A percentile compares a stretch with the other conserved stretches of the same genome.
These are phyloP conservation scores for Paecilomyces variotii DNA, from an alignment of 2,329 filamentous ascomycete genomes.

Conservation along the genomic window DNA sequence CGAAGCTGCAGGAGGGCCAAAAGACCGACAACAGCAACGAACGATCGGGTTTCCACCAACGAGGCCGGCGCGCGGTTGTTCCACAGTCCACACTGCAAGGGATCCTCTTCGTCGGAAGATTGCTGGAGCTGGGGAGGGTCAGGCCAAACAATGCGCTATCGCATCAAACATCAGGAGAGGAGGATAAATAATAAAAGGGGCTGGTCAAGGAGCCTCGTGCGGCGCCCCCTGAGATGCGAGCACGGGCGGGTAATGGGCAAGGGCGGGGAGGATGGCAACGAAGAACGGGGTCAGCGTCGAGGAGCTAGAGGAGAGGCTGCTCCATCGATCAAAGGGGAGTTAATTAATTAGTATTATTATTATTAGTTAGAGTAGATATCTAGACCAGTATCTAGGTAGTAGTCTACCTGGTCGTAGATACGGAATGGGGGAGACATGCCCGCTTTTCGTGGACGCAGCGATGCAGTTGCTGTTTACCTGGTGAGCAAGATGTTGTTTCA, in stretches of 20 bases:
- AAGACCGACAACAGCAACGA: neutral
- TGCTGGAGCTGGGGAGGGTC: neutral
- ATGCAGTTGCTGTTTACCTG: too few species aligned
- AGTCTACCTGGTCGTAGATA: too few species aligned
- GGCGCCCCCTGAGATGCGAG: neutral
- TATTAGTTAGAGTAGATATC: too few species aligned
- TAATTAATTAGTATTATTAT: too few species aligned
- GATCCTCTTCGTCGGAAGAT: neutral
- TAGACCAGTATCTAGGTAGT: too few species aligned
- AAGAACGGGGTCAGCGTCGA: neutral
- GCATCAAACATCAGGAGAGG: neutral
- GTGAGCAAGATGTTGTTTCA: too few species aligned
- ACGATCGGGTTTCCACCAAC: neutral
- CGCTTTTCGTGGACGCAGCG: too few species aligned
- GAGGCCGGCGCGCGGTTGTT: neutral
- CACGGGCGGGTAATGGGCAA: neutral
- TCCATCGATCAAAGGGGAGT: neutral
- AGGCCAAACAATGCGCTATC: neutral
- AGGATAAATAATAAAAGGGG: neutral
- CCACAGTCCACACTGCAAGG: constrained; percentile 1
- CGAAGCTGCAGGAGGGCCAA: neutral
- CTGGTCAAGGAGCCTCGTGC: neutral
- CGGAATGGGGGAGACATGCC: too few species aligned
- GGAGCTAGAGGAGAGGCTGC: neutral
- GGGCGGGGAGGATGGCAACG: neutral